These are phyloP conservation scores for Penicillium sp. DNA, from an alignment of 2,329 filamentous ascomycete genomes.

Conservation along the genomic window DNA sequence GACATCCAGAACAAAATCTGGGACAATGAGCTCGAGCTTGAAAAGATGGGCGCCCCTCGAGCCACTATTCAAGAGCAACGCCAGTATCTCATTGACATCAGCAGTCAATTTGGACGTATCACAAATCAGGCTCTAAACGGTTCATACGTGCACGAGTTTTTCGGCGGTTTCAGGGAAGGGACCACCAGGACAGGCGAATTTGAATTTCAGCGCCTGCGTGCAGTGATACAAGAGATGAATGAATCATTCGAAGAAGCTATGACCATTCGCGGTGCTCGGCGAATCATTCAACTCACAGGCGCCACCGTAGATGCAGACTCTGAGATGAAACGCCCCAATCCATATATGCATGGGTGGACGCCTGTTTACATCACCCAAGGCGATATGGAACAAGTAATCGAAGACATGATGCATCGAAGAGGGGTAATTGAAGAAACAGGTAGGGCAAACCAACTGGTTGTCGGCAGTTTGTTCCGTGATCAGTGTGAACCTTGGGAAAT, in stretches of 20 bases:
- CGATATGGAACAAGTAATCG: slow-evolving; percentile 18
- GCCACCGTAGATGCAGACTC: not conserved
- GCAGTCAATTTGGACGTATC: slow-evolving; percentile 1
- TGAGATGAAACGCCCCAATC: slow-evolving; percentile 4
- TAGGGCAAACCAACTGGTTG: slow-evolving; percentile 33
- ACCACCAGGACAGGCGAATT: slow-evolving; percentile 24
- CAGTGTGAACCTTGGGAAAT: slow-evolving; percentile 37
- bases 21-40: slow-evolving; percentile 31
- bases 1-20: not conserved
- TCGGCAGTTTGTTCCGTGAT: slow-evolving; percentile 36
- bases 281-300: slow-evolving; percentile 5
- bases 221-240: slow-evolving; percentile 28
- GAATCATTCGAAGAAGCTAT: slow-evolving; percentile 31
- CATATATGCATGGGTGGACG: slow-evolving; percentile 17
- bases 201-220: slow-evolving; percentile 30
- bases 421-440: slow-evolving; percentile 39
- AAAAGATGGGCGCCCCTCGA: slow-evolving; percentile 28
- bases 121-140: slow-evolving; percentile 1
- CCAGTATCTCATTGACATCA: slow-evolving; percentile 29
- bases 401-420: slow-evolving; percentile 29
- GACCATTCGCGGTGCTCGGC: not conserved
- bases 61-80: slow-evolving; percentile 25
- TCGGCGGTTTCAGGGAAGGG: not conserved
- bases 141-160: not conserved
- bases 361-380: slow-evolving; percentile 3